Evolutionary conservation across 2,329 filamentous ascomycete genomes (phyloP).

Genomic region (Coniochaeta sp.): DNA sequence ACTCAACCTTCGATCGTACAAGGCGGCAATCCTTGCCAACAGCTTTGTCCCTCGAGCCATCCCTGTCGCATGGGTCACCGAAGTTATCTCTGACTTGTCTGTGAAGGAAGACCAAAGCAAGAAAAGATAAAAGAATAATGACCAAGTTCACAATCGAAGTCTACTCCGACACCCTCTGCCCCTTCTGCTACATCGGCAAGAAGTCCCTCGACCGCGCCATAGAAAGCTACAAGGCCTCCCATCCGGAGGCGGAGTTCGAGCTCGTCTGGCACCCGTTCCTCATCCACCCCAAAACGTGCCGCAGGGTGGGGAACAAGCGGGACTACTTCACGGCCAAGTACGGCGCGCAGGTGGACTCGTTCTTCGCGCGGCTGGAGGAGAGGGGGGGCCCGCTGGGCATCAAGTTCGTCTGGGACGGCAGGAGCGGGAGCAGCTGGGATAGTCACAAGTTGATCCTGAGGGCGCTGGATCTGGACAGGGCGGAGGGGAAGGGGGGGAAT

Average conservation of each 20-base stretch:
- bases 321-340: slow-evolving; percentile 9
- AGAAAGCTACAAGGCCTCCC: slow-evolving; percentile 23
- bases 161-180: slow-evolving; percentile 42
- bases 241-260: slow-evolving; percentile 37
- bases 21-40: no score
- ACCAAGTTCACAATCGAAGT: slow-evolving; percentile 27
- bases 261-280: slow-evolving; percentile 40
- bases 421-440: slow-evolving; percentile 34
- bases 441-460: slow-evolving; percentile 40
- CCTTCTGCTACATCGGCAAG: slow-evolving; percentile 44
- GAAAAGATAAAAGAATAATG: background rate
- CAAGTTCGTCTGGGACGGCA: slow-evolving; percentile 30
- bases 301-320: background rate
- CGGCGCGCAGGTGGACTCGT: slow-evolving; percentile 16
- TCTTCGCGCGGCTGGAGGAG: slow-evolving; percentile 22
- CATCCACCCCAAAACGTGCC: slow-evolving; percentile 25
- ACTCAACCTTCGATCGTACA: no score
- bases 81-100: no score
- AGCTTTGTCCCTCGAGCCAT: no score
- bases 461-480: slow-evolving; percentile 18
- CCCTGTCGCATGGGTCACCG: no score
- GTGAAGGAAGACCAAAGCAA: background rate
- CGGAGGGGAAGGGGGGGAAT: slow-evolving; percentile 3
- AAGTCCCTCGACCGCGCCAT: slow-evolving; percentile 38
- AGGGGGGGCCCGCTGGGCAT: slow-evolving; percentile 28